Conservation (phyloP, 805 yeast species). For the Candida hungchunana region DNA sequence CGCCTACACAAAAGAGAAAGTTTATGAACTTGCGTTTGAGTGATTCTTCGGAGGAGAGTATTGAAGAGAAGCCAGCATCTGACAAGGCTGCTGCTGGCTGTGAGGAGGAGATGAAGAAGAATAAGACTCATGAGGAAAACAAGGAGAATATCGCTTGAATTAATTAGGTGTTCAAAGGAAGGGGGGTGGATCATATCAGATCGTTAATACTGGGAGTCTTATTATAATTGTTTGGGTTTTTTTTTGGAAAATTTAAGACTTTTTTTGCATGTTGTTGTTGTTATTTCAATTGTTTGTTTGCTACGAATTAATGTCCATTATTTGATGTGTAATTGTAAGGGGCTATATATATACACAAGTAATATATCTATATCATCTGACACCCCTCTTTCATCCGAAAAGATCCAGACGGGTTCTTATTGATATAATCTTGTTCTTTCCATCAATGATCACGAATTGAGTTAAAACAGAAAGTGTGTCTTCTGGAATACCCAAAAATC, state of each 20-base stretch:
- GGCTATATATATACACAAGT: background rate
- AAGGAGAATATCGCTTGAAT: background rate
- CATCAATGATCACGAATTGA: slow-evolving; percentile 22
- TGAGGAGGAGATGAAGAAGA: background rate
- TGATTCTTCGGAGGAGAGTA: slow-evolving; percentile 2
- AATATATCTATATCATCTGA: slow-evolving; percentile 27
- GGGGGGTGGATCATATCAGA: background rate
- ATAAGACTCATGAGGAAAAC: background rate
- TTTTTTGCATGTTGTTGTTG: background rate
- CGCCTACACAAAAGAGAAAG: slow-evolving; percentile 28
- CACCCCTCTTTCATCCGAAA: slow-evolving; percentile 28
- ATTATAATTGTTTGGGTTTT: background rate
- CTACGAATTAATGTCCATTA: background rate
- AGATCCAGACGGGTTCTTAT: slow-evolving; percentile 27
- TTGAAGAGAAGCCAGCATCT: background rate
- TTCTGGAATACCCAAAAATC: slow-evolving; percentile 1
- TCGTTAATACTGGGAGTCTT: background rate
- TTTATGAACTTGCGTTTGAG: slow-evolving; percentile 11
- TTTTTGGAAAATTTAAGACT: too few relatives aligned
- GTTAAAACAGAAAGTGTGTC: slow-evolving; percentile 13
- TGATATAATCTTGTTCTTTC: slow-evolving; percentile 16
- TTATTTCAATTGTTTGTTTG: background rate
- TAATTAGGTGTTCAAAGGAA: background rate
- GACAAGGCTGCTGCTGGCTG: background rate
- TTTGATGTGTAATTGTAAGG: background rate